Conservation (phyloP, 805 yeast genomes). For the Wickerhamia fluorescens region DNA sequence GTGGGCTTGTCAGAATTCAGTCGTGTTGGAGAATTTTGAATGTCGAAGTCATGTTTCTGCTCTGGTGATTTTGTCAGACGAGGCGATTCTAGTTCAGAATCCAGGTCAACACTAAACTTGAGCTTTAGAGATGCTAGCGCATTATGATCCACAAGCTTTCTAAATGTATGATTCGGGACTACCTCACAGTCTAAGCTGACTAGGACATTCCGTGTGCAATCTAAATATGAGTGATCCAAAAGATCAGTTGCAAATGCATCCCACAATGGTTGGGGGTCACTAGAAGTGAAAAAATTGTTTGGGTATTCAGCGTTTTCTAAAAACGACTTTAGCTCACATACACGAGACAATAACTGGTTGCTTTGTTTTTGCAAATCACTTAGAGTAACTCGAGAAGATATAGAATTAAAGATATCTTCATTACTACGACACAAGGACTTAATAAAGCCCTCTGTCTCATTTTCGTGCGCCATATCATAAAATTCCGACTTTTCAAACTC, state of each 20-base stretch:
- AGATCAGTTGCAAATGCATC: constrained; percentile 26
- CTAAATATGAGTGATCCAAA: constrained; percentile 24
- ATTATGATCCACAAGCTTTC: constrained; percentile 22
- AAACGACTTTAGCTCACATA: neutral
- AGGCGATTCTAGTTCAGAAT: too few species aligned
- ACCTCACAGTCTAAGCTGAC: constrained; percentile 20
- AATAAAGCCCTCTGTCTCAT: constrained; percentile 54
- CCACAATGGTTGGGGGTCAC: constrained; percentile 26
- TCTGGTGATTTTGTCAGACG: too few species aligned
- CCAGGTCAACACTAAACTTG: too few species aligned
- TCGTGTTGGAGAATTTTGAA: too few species aligned
- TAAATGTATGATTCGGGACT: constrained; percentile 17
- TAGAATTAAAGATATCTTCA: constrained; percentile 30
- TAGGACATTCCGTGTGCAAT: constrained; percentile 22
- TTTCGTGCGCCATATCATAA: constrained; percentile 18
- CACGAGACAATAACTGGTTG: too few species aligned
- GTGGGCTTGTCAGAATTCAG: too few species aligned
- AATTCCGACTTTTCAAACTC: constrained; percentile 50
- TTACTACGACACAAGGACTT: constrained; percentile 30
- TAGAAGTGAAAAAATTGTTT: constrained; percentile 11
- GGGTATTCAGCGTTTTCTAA: constrained; percentile 27
- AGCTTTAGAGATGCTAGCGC: constrained; percentile 26
- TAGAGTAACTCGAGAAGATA: constrained; percentile 35
- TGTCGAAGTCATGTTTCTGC: too few species aligned
- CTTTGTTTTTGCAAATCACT: constrained; percentile 37